These are phyloP conservation scores for Truncatella angustata DNA, from an alignment of 2,329 filamentous ascomycete species.

Conservation along the genomic window DNA sequence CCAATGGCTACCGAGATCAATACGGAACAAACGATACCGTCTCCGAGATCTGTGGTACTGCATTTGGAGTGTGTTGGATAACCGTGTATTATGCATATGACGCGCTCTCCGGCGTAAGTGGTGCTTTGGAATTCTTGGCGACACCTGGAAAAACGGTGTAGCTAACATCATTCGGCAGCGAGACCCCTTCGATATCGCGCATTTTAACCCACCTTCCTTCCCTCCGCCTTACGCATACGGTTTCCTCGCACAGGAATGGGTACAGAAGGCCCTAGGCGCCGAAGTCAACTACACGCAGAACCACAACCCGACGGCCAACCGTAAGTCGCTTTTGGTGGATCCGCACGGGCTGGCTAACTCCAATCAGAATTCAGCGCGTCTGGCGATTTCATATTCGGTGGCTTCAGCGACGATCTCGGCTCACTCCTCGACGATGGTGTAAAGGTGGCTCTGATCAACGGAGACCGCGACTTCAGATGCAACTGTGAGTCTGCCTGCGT, in stretches of 20 bases:
- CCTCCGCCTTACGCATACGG: conserved; percentile 50
- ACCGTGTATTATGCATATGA: conserved; percentile 13
- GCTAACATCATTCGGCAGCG: background rate
- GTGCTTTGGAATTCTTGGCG: background rate
- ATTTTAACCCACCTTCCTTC: conserved; percentile 43
- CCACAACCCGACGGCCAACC: background rate
- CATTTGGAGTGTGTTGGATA: conserved; percentile 6
- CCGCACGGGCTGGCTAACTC: no score
- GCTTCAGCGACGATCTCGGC: conserved; percentile 2
- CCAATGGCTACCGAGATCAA: conserved; percentile 2
- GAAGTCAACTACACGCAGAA: conserved; percentile 52
- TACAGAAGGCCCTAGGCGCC: conserved; percentile 56
- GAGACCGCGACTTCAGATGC: conserved; percentile 6
- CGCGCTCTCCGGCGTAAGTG: conserved; percentile 13
- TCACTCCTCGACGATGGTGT: conserved; percentile 5
- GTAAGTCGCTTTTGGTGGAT: no score
- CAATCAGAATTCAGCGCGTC: background rate
- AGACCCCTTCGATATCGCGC: conserved; percentile 50
- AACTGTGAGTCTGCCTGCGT: conserved; percentile 30
- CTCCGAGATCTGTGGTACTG: background rate
- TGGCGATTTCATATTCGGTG: conserved; percentile 2
- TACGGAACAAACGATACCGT: conserved; percentile 3
- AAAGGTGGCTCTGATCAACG: conserved; percentile 3
- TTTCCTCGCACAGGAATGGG: conserved; percentile 51
- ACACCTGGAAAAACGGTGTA: background rate